A percentile compares a stretch with the other conserved stretches of the same genome.
These are phyloP conservation scores for Skeletonema menzelii DNA, from an alignment of 108 stramenopile species.

Conservation along the genomic window DNA sequence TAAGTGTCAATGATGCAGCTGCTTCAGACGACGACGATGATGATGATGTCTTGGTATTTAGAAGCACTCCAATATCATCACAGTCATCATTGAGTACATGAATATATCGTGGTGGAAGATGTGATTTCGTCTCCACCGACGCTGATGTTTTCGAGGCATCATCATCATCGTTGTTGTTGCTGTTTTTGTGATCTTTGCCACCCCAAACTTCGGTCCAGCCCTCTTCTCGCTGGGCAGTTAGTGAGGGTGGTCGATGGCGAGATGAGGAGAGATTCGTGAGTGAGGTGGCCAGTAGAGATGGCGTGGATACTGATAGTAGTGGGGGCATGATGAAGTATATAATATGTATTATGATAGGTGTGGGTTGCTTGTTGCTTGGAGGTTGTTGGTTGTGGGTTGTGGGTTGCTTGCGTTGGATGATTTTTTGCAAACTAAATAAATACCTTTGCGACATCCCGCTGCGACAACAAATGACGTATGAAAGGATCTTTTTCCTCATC, in stretches of 20 bases:
- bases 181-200: constrained; percentile 5
- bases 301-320: not conserved
- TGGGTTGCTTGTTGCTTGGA: no score
- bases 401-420: no score
- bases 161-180: not conserved
- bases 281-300: constrained; percentile 11
- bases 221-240: constrained; percentile 29
- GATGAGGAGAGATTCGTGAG: constrained; percentile 40
- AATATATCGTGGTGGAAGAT: constrained; percentile 12
- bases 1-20: constrained; percentile 41
- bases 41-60: not conserved
- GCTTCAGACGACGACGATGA: no score
- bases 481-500: no score
- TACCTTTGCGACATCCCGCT: no score
- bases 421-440: no score
- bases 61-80: constrained; percentile 10
- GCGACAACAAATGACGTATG: no score
- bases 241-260: constrained; percentile 32
- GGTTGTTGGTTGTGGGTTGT: no score
- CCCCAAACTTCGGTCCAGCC: constrained; percentile 85
- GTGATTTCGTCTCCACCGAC: not conserved
- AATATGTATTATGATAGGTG: no score
- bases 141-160: not conserved
- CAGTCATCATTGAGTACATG: constrained; percentile 26
- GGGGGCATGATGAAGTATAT: not conserved